A percentile compares a stretch with the other conserved stretches of the same genome.
phyloP scores from a whole-genome alignment of 176 grass and related monocot genomes.

The Elymus sibiricus region DNA sequence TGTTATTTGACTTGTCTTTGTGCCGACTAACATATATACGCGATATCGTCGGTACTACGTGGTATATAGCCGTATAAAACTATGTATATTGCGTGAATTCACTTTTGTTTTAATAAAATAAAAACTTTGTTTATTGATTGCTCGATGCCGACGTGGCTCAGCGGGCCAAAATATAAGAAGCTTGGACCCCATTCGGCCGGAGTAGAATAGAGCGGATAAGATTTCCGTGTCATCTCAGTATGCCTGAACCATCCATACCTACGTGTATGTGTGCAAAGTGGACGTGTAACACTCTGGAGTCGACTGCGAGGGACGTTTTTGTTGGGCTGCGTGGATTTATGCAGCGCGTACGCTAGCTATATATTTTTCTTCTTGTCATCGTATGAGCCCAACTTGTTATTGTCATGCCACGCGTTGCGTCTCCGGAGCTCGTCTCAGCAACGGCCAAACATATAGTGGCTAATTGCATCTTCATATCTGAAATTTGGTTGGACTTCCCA shows the following conservation, averaged over 20 bases:
- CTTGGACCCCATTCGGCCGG: background rate
- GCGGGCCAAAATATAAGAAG: background rate
- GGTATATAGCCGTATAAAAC: background rate
- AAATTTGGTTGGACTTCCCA: background rate
- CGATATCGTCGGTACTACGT: background rate
- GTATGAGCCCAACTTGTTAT: background rate
- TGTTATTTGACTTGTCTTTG: background rate
- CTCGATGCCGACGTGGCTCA: background rate
- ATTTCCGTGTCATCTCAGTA: conserved; percentile 23
- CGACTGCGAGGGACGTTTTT: conserved; percentile 19
- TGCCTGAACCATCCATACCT: background rate
- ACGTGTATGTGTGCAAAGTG: background rate
- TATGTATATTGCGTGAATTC: background rate
- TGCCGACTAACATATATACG: background rate
- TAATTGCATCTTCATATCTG: background rate
- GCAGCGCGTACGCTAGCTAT: background rate
- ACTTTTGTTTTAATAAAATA: background rate
- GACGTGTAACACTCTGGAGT: background rate
- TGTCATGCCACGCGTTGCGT: conserved; percentile 15
- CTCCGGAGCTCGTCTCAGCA: background rate
- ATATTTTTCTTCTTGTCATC: background rate
- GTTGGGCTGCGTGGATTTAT: background rate
- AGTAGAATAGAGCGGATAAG: conserved; percentile 32
- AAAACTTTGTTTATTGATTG: background rate
- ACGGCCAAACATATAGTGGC: background rate